Evolutionary conservation across 495 filamentous ascomycete species (phyloP).

Genomic region (Pyrenula massariospora): DNA sequence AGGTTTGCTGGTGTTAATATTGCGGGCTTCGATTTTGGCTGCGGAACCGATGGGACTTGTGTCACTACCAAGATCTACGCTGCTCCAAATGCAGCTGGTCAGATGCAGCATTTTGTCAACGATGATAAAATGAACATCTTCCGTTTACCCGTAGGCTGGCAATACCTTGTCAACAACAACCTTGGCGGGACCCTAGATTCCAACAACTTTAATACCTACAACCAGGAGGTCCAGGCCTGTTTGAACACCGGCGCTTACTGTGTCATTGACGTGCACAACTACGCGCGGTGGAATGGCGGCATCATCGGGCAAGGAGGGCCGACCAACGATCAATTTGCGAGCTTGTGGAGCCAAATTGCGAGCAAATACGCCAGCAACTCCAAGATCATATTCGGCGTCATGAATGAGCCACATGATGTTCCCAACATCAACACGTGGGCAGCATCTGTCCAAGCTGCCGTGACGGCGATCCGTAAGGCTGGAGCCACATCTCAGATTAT

Average conservation of each 20-base stretch:
- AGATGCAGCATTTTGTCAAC: constrained; percentile 46
- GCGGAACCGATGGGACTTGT: constrained; percentile 32
- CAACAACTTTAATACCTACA: constrained; percentile 38
- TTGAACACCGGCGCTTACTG: constrained; percentile 41
- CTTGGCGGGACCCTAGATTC: constrained; percentile 35
- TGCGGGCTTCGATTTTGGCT: constrained; percentile 39
- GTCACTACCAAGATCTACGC: constrained; percentile 16
- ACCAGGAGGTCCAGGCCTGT: constrained; percentile 46
- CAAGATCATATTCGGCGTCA: constrained; percentile 41
- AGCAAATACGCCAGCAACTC: constrained; percentile 30
- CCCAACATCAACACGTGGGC: constrained; percentile 33
- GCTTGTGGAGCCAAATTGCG: constrained; percentile 41
- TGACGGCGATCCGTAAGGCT: constrained; percentile 41
- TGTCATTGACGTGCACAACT: constrained; percentile 39
- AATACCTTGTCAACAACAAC: constrained; percentile 39
- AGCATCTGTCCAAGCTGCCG: constrained; percentile 33
- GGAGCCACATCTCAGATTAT: constrained; percentile 40
- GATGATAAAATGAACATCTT: constrained; percentile 42
- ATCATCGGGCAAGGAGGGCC: constrained; percentile 49
- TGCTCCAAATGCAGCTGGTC: constrained; percentile 20
- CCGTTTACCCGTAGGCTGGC: constrained; percentile 43
- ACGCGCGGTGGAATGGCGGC: constrained; percentile 45
- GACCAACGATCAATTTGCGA: constrained; percentile 36
- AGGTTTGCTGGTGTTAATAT: constrained; percentile 22
- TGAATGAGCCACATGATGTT: constrained; percentile 42